Evolutionary conservation across 805 yeast species (phyloP).

Genomic region (Nakazawaea wyomingensis): DNA sequence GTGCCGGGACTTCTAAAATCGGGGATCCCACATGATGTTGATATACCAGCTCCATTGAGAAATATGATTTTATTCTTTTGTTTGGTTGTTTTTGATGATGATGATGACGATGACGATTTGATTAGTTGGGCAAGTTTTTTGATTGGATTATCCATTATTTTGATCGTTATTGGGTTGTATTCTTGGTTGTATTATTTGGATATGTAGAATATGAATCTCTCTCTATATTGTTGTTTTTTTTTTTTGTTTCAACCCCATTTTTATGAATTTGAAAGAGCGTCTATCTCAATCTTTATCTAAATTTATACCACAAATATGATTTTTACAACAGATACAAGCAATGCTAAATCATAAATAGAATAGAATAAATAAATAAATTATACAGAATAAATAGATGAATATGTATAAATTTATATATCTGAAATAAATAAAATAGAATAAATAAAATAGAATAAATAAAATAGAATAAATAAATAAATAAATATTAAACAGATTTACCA

Average conservation of each 20-base stretch:
- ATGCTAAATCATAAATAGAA: too few species aligned
- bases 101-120: too few species aligned
- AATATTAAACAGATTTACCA: constrained; percentile 50
- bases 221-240: too few species aligned
- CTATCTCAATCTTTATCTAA: too few species aligned
- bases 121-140: constrained; percentile 6
- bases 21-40: constrained; percentile 92
- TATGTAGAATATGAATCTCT: too few species aligned
- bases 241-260: too few species aligned
- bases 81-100: background rate
- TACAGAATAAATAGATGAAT: background rate
- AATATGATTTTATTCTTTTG: constrained; percentile 61
- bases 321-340: too few species aligned
- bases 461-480: background rate
- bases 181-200: background rate
- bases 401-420: too few species aligned
- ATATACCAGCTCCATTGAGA: constrained; percentile 90
- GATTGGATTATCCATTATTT: background rate
- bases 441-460: too few species aligned
- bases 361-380: background rate
- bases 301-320: too few species aligned
- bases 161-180: background rate
- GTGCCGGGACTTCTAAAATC: constrained; percentile 92
- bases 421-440: too few species aligned
- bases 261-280: too few species aligned